Percentiles rank a stretch among this genome's conserved stretches.
phyloP scores from a whole-genome alignment of 768 basidiomycete genomes.

The Kwoniella bestiolae region DNA sequence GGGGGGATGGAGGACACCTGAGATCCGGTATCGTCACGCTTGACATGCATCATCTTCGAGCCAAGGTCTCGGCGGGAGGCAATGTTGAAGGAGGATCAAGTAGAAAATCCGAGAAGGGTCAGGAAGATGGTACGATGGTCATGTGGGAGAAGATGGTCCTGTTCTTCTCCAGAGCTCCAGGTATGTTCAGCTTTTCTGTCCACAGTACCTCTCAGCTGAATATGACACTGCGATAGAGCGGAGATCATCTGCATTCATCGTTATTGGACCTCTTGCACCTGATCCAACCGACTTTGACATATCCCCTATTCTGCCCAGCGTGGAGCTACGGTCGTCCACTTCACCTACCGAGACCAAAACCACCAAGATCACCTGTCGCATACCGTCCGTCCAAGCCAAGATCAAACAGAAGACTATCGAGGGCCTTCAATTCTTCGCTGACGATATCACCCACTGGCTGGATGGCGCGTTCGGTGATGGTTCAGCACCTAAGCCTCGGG shows the following conservation, averaged over 20 bases:
- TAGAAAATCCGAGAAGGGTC: background rate
- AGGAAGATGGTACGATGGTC: conserved; percentile 9
- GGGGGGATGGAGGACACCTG: conserved; percentile 65
- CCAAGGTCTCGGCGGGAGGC: background rate
- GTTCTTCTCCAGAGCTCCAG: conserved; percentile 47
- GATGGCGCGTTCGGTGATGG: conserved; percentile 60
- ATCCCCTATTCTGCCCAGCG: conserved; percentile 34
- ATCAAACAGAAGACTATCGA: conserved; percentile 68
- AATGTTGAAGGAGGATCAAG: background rate
- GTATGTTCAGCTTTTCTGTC: conserved; percentile 20
- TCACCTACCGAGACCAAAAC: conserved; percentile 18
- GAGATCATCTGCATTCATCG: conserved; percentile 45
- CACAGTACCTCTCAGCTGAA: background rate
- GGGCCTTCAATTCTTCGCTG: conserved; percentile 81
- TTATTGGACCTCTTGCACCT: conserved; percentile 49
- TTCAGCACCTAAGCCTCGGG: conserved; percentile 59
- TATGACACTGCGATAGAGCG: conserved; percentile 25
- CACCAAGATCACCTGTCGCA: conserved; percentile 39
- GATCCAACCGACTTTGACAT: conserved; percentile 35
- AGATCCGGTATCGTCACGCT: conserved; percentile 51
- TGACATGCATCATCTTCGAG: conserved; percentile 37
- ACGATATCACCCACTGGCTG: conserved; percentile 77
- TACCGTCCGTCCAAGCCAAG: conserved; percentile 66
- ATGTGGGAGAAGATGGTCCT: conserved; percentile 50
- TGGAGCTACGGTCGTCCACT: conserved; percentile 28